Percentiles rank a stretch among this genome's conserved stretches.
Conservation (phyloP, 208 protist species). For the Acanthamoeba pearcei region DNA sequence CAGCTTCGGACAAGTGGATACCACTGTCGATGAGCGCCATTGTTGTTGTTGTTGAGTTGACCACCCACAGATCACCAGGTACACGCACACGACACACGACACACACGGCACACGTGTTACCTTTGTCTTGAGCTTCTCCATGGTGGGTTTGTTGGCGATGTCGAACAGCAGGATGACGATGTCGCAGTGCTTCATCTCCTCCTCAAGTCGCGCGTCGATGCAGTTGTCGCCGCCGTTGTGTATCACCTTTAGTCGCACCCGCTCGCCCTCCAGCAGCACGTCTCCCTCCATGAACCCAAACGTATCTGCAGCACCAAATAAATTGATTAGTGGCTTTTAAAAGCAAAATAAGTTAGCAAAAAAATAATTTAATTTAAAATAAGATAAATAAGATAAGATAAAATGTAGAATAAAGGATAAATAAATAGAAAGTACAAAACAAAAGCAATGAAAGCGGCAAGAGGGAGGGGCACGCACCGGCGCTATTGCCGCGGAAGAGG, state of each 20-base stretch:
- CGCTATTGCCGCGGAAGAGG: slow-evolving; percentile 38
- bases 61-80: background rate
- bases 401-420: background rate
- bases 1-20: slow-evolving; percentile 42
- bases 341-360: background rate
- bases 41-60: background rate
- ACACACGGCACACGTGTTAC: background rate
- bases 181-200: slow-evolving; percentile 17
- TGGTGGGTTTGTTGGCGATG: slow-evolving; percentile 33
- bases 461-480: background rate
- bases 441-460: background rate
- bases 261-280: slow-evolving; percentile 20
- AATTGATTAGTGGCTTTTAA: too few species aligned
- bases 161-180: slow-evolving; percentile 30
- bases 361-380: background rate
- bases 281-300: slow-evolving; percentile 50
- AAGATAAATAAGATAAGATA: background rate
- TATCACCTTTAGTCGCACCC: background rate
- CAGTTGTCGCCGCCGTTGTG: slow-evolving; percentile 50
- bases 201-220: slow-evolving; percentile 12
- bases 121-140: slow-evolving; percentile 53
- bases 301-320: background rate
- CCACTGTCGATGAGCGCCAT: background rate
- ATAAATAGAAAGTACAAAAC: background rate
- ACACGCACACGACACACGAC: background rate